Evolutionary conservation across 2,329 filamentous ascomycete species (phyloP).

Genomic region (Fusarium sp.): DNA sequence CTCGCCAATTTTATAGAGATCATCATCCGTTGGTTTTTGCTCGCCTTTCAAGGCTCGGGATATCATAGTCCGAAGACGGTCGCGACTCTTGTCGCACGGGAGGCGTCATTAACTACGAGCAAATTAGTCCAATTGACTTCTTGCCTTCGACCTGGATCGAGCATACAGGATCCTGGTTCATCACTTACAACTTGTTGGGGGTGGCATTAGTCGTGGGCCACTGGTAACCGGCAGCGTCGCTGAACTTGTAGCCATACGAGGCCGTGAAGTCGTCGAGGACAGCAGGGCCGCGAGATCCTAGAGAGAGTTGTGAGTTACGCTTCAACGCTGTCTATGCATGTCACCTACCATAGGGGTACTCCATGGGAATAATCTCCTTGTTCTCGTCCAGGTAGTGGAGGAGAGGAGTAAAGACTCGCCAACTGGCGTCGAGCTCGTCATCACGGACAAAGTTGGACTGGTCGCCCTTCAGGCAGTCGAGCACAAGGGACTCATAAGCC

Average conservation of each 20-base stretch:
- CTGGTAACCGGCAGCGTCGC: conserved; percentile 94
- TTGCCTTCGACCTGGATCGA: conserved; percentile 15
- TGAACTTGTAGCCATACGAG: conserved; percentile 99
- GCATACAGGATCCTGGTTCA: conserved; percentile 27
- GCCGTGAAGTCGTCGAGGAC: conserved; percentile 98
- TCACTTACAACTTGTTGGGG: conserved; percentile 82
- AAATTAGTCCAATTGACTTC: conserved; percentile 25
- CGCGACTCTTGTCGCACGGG: conserved; percentile 29
- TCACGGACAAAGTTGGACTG: conserved; percentile 99
- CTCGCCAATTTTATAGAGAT: conserved; percentile 34
- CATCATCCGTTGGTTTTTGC: conserved; percentile 34
- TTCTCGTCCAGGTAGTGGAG: conserved; percentile 99
- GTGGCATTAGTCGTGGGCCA: conserved; percentile 85
- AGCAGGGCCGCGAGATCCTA: conserved; percentile 94
- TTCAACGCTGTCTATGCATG: background rate
- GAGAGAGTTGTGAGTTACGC: conserved; percentile 16
- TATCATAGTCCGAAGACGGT: conserved; percentile 39
- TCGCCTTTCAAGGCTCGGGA: conserved; percentile 23
- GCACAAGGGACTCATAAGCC: conserved; percentile 97
- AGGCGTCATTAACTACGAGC: conserved; percentile 40
- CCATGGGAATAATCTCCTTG: conserved; percentile 99
- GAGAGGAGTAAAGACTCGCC: conserved; percentile 98
- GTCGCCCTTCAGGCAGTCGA: conserved; percentile 97
- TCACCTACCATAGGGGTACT: conserved; percentile 91
- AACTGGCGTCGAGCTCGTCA: conserved; percentile 95